A percentile compares a stretch with the other conserved stretches of the same genome.
These are phyloP conservation scores for Tremellales sp. DNA, from an alignment of 1,284 basidiomycete species.

Conservation along the genomic window DNA sequence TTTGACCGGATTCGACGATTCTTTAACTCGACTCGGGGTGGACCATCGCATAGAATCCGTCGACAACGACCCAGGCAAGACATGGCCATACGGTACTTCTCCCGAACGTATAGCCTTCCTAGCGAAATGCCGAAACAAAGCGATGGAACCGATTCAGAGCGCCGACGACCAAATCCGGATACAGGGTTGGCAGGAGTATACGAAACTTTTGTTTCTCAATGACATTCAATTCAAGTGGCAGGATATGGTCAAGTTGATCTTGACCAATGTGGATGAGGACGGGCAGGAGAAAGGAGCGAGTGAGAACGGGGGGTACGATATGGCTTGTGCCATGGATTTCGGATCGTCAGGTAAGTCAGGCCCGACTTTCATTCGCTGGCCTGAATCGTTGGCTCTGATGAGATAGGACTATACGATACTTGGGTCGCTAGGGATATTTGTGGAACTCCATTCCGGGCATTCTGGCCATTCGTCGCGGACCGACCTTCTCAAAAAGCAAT, in stretches of 20 bases:
- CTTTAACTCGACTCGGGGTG: constrained; percentile 42
- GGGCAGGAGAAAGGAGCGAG: constrained; percentile 5
- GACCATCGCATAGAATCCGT: constrained; percentile 45
- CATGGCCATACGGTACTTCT: constrained; percentile 44
- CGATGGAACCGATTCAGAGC: constrained; percentile 48
- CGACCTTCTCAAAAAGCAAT: constrained; percentile 42
- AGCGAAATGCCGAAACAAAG: constrained; percentile 52
- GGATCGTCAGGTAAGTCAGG: constrained; percentile 44
- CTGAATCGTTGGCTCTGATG: neutral
- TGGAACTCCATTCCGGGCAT: constrained; percentile 49
- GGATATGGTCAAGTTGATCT: constrained; percentile 52
- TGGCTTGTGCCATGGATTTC: constrained; percentile 58
- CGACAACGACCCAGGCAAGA: constrained; percentile 20
- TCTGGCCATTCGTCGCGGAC: constrained; percentile 58
- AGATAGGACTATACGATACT: constrained; percentile 49
- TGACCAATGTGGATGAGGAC: constrained; percentile 41
- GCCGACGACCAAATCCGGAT: constrained; percentile 24
- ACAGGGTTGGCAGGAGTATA: constrained; percentile 46
- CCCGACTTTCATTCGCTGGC: neutral
- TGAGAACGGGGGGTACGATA: constrained; percentile 53
- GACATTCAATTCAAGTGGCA: constrained; percentile 55
- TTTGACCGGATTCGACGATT: constrained; percentile 45
- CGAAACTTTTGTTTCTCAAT: constrained; percentile 55
- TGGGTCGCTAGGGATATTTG: constrained; percentile 53
- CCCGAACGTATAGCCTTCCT: constrained; percentile 53